A percentile compares a stretch with the other conserved stretches of the same genome.
Conservation (phyloP, 2,329 filamentous ascomycete species). For the Pseudohalonectria lignicola region DNA sequence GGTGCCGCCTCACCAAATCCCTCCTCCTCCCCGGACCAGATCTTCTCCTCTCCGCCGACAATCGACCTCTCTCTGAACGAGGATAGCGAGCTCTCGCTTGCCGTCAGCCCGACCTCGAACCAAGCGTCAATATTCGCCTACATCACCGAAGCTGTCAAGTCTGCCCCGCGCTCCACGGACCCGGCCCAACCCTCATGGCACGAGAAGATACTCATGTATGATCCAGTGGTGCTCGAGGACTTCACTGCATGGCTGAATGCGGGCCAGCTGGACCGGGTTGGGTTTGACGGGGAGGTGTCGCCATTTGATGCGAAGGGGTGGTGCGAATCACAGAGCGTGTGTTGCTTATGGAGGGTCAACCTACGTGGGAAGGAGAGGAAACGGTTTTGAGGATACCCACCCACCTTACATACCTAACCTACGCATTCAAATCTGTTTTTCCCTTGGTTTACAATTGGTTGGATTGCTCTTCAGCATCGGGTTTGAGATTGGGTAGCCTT, state of each 20-base stretch:
- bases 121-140: conserved; percentile 34
- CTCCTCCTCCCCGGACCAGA: conserved; percentile 20
- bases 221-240: conserved; percentile 82
- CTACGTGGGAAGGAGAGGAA: conserved; percentile 41
- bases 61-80: conserved; percentile 33
- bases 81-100: conserved; percentile 31
- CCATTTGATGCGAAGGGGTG: conserved; percentile 66
- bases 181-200: conserved; percentile 59
- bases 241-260: conserved; percentile 73
- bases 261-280: conserved; percentile 50
- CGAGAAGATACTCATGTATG: conserved; percentile 89
- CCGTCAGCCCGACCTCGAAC: conserved; percentile 21
- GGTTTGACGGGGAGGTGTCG: conserved; percentile 54
- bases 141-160: conserved; percentile 44
- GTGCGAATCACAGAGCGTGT: conserved; percentile 82
- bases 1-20: conserved; percentile 15
- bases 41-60: conserved; percentile 31
- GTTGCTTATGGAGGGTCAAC: conserved; percentile 63
- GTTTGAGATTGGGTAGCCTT: no score
- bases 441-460: not conserved
- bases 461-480: no score
- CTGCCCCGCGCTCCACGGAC: conserved; percentile 37
- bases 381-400: conserved; percentile 24
- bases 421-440: no score
- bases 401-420: no score